phyloP scores from a whole-genome alignment of 441 rosid species.

The Codiaeum variegatum region DNA sequence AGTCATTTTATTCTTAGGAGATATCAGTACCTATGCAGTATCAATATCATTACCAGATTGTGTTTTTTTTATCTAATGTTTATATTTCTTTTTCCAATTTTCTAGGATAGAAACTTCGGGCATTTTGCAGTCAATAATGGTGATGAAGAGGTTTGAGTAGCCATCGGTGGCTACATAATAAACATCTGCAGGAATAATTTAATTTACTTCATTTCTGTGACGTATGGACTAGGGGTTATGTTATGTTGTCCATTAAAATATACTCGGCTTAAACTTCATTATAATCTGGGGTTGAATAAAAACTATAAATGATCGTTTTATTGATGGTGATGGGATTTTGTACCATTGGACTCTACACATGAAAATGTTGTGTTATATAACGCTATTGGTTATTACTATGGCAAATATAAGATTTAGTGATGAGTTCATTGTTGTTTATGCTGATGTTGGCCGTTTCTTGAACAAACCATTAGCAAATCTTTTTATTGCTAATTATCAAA shows the following conservation, averaged over 20 bases:
- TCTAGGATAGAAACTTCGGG: conserved; percentile 46
- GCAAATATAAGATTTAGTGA: background rate
- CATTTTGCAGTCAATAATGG: conserved; percentile 34
- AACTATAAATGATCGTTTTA: too few relatives aligned
- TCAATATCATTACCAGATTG: background rate
- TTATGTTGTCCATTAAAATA: background rate
- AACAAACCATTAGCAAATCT: too few relatives aligned
- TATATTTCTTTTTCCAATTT: background rate
- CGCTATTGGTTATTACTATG: background rate
- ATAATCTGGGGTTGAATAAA: background rate
- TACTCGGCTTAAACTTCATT: background rate
- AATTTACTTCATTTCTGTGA: background rate
- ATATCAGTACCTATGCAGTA: background rate
- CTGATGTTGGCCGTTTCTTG: too few relatives aligned
- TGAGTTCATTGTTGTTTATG: too few relatives aligned
- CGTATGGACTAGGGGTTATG: background rate
- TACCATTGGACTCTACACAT: background rate
- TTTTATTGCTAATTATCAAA: too few relatives aligned
- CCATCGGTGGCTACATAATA: background rate
- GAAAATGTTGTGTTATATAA: background rate
- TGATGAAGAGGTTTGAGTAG: conserved; percentile 22
- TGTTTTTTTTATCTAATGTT: background rate
- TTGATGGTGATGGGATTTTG: background rate
- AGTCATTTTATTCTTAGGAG: background rate
- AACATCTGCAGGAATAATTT: conserved; percentile 2